Evolutionary conservation across 2,329 filamentous ascomycete genomes (phyloP).

Genomic region (Fusarium poae): DNA sequence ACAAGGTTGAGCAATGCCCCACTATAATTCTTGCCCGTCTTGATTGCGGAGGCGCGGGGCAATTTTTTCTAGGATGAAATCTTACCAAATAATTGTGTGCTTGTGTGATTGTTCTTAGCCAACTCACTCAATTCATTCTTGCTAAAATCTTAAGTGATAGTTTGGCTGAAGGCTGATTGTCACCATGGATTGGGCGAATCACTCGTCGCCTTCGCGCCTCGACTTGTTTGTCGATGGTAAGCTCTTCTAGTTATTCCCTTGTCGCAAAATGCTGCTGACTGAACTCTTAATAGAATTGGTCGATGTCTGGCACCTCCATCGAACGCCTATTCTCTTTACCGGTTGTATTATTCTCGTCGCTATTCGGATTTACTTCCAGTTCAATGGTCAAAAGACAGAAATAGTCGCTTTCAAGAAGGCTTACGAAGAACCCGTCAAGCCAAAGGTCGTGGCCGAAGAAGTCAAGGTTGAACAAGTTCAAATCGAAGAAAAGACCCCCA

Average conservation of each 20-base stretch:
- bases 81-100: constrained; percentile 28
- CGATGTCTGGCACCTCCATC: constrained; percentile 62
- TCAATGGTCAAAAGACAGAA: constrained; percentile 52
- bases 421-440: constrained; percentile 46
- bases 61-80: constrained; percentile 43
- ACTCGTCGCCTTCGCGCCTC: constrained; percentile 45
- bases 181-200: constrained; percentile 47
- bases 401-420: constrained; percentile 56
- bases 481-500: constrained; percentile 34
- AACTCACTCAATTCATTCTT: constrained; percentile 1
- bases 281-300: constrained; percentile 51
- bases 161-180: constrained; percentile 25
- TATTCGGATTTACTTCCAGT: constrained; percentile 59
- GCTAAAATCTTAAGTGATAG: constrained; percentile 7
- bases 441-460: constrained; percentile 19
- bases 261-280: constrained; percentile 28
- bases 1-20: constrained; percentile 37
- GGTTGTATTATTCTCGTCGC: constrained; percentile 55
- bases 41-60: constrained; percentile 41
- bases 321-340: constrained; percentile 59
- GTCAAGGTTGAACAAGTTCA: not conserved
- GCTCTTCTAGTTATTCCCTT: not conserved
- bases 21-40: constrained; percentile 35
- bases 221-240: constrained; percentile 47
- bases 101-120: constrained; percentile 13